Evolutionary conservation across 306 rosid species (phyloP).

Genomic region (Quercus rubra): DNA sequence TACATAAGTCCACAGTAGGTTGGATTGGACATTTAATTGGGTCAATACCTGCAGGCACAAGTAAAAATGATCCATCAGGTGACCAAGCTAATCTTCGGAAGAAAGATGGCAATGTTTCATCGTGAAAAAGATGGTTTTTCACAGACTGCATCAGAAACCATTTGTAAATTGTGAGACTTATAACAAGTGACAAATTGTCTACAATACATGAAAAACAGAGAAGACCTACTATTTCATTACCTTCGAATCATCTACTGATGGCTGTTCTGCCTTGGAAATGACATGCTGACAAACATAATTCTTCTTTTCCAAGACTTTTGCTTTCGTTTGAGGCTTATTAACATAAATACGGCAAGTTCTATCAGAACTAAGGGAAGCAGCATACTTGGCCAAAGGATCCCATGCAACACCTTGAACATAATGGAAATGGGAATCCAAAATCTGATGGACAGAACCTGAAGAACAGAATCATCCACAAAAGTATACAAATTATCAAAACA

Average conservation of each 20-base stretch:
- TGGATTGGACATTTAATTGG: conserved; percentile 4
- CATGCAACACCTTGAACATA: conserved; percentile 99
- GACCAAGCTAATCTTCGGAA: conserved; percentile 96
- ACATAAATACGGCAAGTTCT: conserved; percentile 81
- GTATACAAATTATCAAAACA: conserved; percentile 10
- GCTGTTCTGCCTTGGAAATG: conserved; percentile 71
- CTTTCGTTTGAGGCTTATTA: conserved; percentile 62
- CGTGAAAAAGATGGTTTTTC: conserved; percentile 79
- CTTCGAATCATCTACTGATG: conserved; percentile 59
- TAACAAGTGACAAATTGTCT: conserved; percentile 17
- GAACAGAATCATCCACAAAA: conserved; percentile 14
- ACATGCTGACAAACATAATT: conserved; percentile 76
- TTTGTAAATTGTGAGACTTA: conserved; percentile 16
- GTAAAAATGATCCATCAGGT: conserved; percentile 90
- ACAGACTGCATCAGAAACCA: conserved; percentile 48
- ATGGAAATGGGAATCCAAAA: conserved; percentile 78
- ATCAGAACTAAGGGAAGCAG: conserved; percentile 89
- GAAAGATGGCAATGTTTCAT: conserved; percentile 90
- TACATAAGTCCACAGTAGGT: conserved; percentile 4
- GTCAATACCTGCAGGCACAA: conserved; percentile 88
- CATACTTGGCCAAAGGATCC: conserved; percentile 82
- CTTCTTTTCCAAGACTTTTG: conserved; percentile 57
- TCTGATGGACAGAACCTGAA: conserved; percentile 83
- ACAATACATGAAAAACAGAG: conserved; percentile 1
- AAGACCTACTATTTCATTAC: conserved; percentile 36